These are phyloP conservation scores for Aquilaria yunnanensis DNA, from an alignment of 345 rosid genomes.

Conservation along the genomic window DNA sequence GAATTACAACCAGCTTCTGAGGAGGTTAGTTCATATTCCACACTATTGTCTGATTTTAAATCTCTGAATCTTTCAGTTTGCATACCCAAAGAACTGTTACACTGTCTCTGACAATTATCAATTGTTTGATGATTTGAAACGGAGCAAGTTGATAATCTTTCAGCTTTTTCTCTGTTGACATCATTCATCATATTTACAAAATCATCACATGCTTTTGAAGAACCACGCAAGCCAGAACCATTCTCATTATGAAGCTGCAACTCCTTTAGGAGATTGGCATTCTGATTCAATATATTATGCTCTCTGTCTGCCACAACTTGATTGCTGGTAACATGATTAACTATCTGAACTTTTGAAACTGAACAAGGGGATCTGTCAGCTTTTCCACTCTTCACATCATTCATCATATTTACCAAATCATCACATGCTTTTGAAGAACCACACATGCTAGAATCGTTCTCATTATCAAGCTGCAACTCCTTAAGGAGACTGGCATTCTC, in stretches of 20 bases:
- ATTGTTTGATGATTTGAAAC: constrained; percentile 10
- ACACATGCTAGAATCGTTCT: neutral
- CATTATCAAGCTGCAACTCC: constrained; percentile 15
- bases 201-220: constrained; percentile 13
- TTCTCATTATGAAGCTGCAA: constrained; percentile 13
- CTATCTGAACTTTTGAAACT: constrained; percentile 11
- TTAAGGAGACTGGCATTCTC: no score
- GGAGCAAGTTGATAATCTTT: constrained; percentile 15
- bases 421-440: constrained; percentile 13
- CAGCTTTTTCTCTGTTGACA: constrained; percentile 17
- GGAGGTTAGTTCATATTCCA: constrained; percentile 11
- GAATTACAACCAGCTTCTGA: constrained; percentile 15
- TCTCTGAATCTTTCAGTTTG: constrained; percentile 19
- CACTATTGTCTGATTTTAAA: constrained; percentile 6
- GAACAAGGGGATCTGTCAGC: constrained; percentile 18
- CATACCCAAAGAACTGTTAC: constrained; percentile 6
- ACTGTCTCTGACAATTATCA: constrained; percentile 9
- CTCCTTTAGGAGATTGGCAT: constrained; percentile 11
- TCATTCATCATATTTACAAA: constrained; percentile 10
- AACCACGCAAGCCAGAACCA: neutral
- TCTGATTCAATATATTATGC: constrained; percentile 4
- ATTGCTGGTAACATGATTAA: constrained; percentile 1
- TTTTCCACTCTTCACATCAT: constrained; percentile 14
- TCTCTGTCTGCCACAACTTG: constrained; percentile 11
- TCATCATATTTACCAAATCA: constrained; percentile 9